A percentile compares a stretch with the other conserved stretches of the same genome.
phyloP scores from a whole-genome alignment of 768 basidiomycete species.

The Pleurotus djamor region DNA sequence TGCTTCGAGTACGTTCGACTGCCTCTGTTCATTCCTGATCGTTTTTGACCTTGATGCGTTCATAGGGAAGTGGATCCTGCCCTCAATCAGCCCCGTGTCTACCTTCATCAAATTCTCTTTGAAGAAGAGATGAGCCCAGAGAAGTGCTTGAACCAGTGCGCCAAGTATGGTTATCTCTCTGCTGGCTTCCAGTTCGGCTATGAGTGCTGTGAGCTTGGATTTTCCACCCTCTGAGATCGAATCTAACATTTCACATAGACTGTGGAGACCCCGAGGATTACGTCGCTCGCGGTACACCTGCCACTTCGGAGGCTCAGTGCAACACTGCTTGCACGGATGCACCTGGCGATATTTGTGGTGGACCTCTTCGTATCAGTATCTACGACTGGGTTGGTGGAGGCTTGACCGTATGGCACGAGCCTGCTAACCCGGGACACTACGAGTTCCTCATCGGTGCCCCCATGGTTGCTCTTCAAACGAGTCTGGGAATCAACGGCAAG shows the following conservation, averaged over 20 bases:
- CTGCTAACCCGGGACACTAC: conserved; percentile 62
- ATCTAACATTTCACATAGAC: neutral
- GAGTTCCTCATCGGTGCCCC: conserved; percentile 42
- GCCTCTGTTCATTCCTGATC: neutral
- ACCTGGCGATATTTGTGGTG: conserved; percentile 15
- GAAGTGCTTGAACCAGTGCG: conserved; percentile 37
- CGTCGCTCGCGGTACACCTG: conserved; percentile 33
- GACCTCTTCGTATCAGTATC: conserved; percentile 8
- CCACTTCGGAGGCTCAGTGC: conserved; percentile 36
- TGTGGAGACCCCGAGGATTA: conserved; percentile 60
- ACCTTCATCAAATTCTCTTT: conserved; percentile 1
- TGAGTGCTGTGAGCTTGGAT: conserved; percentile 2
- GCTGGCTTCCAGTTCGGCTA: conserved; percentile 38
- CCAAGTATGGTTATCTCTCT: conserved; percentile 32
- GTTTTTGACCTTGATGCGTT: neutral
- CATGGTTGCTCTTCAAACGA: conserved; percentile 69
- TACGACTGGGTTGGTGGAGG: conserved; percentile 43
- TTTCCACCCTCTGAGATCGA: neutral
- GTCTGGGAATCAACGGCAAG: conserved; percentile 78
- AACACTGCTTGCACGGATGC: conserved; percentile 20
- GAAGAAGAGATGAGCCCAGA: conserved; percentile 27
- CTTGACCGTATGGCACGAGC: conserved; percentile 62
- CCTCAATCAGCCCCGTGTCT: neutral
- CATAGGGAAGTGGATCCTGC: conserved; percentile 41
- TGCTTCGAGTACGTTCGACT: conserved; percentile 53